Conservation (phyloP, 495 filamentous ascomycete genomes). For the Rhypophila decipiens region DNA sequence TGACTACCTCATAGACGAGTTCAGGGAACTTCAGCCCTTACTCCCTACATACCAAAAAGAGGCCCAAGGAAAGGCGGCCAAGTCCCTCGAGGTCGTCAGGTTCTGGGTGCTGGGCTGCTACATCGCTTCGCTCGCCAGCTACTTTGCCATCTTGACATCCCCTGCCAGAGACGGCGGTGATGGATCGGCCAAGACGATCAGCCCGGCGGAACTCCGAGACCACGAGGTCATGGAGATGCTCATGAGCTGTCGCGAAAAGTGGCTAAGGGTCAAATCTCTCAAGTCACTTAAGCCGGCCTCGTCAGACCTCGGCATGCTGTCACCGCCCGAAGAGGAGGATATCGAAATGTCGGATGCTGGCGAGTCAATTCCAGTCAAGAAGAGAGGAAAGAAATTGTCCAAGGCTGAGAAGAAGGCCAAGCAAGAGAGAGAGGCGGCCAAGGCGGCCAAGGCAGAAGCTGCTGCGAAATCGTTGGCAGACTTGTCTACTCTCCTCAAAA, state of each 20-base stretch:
- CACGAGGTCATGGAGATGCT: conserved; percentile 85
- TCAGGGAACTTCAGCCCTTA: conserved; percentile 60
- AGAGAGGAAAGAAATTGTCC: conserved; percentile 23
- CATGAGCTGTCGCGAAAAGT: conserved; percentile 71
- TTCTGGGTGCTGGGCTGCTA: conserved; percentile 73
- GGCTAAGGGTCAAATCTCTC: conserved; percentile 66
- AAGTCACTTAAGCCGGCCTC: conserved; percentile 20
- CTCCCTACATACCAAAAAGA: conserved; percentile 49
- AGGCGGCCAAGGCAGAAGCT: conserved; percentile 37
- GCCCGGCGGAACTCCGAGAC: conserved; percentile 67
- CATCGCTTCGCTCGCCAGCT: conserved; percentile 79
- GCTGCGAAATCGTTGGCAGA: conserved; percentile 44
- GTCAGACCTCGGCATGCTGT: conserved; percentile 22
- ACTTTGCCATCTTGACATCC: conserved; percentile 84
- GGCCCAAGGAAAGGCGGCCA: conserved; percentile 48
- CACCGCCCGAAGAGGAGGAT: conserved; percentile 32
- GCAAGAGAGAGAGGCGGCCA: conserved; percentile 24
- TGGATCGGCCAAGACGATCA: conserved; percentile 46
- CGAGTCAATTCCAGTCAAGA: conserved; percentile 12
- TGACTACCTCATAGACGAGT: conserved; percentile 74
- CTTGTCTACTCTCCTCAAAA: conserved; percentile 35
- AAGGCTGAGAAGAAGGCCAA: conserved; percentile 24
- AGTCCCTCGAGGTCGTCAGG: conserved; percentile 57
- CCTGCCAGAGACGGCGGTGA: conserved; percentile 52
- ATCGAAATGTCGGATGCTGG: conserved; percentile 19